Conservation (phyloP, 441 rosid species). For the Pelargonium cotyledonis region DNA sequence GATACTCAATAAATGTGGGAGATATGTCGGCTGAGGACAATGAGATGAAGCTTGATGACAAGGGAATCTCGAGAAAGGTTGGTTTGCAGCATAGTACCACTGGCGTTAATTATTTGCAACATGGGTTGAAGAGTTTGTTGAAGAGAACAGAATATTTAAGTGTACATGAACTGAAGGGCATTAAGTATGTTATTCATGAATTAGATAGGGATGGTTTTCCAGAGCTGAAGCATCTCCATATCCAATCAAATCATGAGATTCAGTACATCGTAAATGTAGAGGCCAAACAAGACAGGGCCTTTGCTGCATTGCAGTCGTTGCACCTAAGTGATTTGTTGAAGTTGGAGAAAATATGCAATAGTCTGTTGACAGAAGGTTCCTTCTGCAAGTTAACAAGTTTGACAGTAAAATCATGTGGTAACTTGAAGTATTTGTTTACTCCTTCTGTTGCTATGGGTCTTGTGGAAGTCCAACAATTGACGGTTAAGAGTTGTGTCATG, state of each 20-base stretch:
- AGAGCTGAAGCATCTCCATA: not conserved
- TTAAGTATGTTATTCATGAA: slow-evolving; percentile 9
- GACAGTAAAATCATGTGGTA: slow-evolving; percentile 5
- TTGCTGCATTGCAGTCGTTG: not conserved
- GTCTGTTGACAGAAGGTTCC: too few relatives aligned
- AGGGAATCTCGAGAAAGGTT: not conserved
- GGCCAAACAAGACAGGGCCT: not conserved
- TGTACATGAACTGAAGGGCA: slow-evolving; percentile 16
- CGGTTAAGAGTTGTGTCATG: not conserved
- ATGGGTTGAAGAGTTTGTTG: slow-evolving; percentile 16
- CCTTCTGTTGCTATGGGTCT: not conserved
- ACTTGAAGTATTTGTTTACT: slow-evolving; percentile 16
- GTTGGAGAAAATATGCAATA: not conserved
- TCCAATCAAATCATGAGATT: not conserved
- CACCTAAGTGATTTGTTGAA: not conserved
- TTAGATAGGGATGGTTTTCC: too few relatives aligned
- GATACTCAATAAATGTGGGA: too few relatives aligned
- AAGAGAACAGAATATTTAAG: slow-evolving; percentile 15
- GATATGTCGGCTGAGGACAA: too few relatives aligned
- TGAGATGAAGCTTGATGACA: not conserved
- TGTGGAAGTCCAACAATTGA: not conserved
- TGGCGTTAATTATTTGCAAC: not conserved
- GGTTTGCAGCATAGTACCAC: not conserved
- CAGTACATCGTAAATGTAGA: not conserved
- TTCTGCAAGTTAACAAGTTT: too few relatives aligned